These are phyloP conservation scores for Physcomitrellopsis africana DNA, from an alignment of 225 moss, liverwort and hornwort genomes.

Conservation along the genomic window DNA sequence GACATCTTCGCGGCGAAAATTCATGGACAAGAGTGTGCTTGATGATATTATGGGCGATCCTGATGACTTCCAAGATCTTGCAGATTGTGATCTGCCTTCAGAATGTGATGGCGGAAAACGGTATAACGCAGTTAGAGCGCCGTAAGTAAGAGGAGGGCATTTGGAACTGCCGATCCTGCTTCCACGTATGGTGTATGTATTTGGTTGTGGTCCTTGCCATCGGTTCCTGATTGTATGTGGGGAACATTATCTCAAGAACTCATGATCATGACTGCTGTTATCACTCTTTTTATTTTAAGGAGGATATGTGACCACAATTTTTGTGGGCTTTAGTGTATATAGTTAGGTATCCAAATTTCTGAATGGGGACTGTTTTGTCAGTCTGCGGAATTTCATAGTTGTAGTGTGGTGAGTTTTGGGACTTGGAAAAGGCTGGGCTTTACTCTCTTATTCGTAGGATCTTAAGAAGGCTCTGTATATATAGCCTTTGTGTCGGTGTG, in stretches of 20 bases:
- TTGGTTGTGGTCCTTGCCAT: constrained; percentile 74
- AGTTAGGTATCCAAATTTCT: constrained; percentile 50
- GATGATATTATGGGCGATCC: constrained; percentile 99
- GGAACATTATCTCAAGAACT: constrained; percentile 68
- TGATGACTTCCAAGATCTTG: constrained; percentile 92
- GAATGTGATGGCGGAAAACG: constrained; percentile 86
- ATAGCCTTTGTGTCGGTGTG: constrained; percentile 54
- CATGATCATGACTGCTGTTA: constrained; percentile 67
- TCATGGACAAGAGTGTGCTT: constrained; percentile 82
- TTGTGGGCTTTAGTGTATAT: constrained; percentile 52
- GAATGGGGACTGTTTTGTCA: constrained; percentile 64
- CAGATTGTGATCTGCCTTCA: constrained; percentile 72
- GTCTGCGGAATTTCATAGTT: constrained; percentile 55
- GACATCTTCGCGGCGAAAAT: constrained; percentile 61
- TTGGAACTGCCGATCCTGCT: constrained; percentile 80
- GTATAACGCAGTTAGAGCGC: constrained; percentile 92
- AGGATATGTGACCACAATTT: constrained; percentile 46
- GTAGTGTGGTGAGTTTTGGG: constrained; percentile 47
- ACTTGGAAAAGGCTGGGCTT: constrained; percentile 40
- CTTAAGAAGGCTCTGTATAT: constrained; percentile 43
- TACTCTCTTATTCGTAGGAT: constrained; percentile 39
- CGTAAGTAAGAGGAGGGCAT: constrained; percentile 94
- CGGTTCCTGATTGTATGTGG: constrained; percentile 78
- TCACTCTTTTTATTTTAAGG: constrained; percentile 51
- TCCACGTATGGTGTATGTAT: constrained; percentile 68